These are phyloP conservation scores for Pulveroboletus sp. DNA, from an alignment of 768 basidiomycete genomes.

Conservation along the genomic window DNA sequence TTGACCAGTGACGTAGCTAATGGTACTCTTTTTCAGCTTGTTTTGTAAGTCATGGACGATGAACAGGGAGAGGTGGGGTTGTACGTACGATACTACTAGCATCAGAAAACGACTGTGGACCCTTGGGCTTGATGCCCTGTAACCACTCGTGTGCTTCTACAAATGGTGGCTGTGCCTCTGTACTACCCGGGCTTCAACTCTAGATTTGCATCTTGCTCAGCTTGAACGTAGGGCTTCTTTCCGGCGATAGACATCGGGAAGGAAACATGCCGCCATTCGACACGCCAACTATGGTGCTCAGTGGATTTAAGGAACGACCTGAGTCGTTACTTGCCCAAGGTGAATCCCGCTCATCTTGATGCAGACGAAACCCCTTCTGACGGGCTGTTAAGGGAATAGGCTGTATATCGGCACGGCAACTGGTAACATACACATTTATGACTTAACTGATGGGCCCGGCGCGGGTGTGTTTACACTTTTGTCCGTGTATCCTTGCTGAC, in stretches of 20 bases:
- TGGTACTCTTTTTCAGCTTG: conserved; percentile 5
- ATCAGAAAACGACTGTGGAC: too few relatives aligned
- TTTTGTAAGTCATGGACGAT: not conserved
- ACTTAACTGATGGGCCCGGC: conserved; percentile 37
- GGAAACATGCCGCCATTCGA: conserved; percentile 32
- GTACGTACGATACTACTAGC: not conserved
- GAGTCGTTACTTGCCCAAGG: conserved; percentile 32
- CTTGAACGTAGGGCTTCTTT: not conserved
- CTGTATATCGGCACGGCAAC: conserved; percentile 60
- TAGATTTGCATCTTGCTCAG: not conserved
- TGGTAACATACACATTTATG: conserved; percentile 53
- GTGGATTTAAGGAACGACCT: conserved; percentile 34
- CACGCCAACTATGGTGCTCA: conserved; percentile 21
- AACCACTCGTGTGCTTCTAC: too few relatives aligned
- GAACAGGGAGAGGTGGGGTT: too few relatives aligned
- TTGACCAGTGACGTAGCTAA: not conserved
- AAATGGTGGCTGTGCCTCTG: conserved; percentile 7
- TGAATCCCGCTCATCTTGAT: not conserved
- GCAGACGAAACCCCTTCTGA: not conserved
- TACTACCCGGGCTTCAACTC: not conserved
- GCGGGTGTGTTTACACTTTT: conserved; percentile 29
- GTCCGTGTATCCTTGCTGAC: conserved; percentile 26
- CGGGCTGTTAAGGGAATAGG: conserved; percentile 39
- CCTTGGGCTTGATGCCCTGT: not conserved
- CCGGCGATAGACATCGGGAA: not conserved